phyloP scores from a whole-genome alignment of 495 filamentous ascomycete species.

The Platismatia glauca region DNA sequence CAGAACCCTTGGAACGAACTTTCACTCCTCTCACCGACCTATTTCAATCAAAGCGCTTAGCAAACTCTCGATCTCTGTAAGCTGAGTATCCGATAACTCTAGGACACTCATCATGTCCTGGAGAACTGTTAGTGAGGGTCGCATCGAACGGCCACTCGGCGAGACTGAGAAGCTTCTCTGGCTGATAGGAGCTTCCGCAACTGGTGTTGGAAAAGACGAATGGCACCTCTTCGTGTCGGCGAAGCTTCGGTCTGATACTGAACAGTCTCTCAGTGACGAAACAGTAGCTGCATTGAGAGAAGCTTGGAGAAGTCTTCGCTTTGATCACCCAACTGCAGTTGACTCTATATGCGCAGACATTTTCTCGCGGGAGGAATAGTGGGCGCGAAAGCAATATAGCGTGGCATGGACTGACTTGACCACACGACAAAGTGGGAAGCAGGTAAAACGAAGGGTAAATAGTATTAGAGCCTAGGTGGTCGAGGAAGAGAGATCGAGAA shows the following conservation, averaged over 20 bases:
- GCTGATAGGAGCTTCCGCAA: not conserved
- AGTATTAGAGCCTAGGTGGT: no score
- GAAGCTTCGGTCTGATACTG: not conserved
- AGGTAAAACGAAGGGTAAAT: no score
- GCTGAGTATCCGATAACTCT: no score
- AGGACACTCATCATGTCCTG: constrained; percentile 35
- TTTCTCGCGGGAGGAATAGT: no score
- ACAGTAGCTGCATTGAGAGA: not conserved
- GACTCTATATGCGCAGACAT: no score
- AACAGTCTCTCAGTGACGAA: not conserved
- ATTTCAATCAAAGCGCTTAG: no score
- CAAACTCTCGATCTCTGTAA: no score
- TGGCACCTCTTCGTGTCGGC: not conserved
- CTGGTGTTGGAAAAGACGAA: not conserved
- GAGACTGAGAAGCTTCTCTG: not conserved
- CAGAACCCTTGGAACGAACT: no score
- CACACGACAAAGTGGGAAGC: no score
- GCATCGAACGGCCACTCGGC: not conserved
- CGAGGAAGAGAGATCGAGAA: no score
- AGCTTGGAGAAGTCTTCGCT: not conserved
- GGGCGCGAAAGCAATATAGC: no score
- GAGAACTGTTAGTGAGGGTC: not conserved
- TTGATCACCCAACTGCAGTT: not conserved
- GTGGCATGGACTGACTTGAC: no score
- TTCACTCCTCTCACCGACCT: not conserved